Evolutionary conservation across 2,329 filamentous ascomycete species (phyloP).

Genomic region (Chrysoporthe puriensis): DNA sequence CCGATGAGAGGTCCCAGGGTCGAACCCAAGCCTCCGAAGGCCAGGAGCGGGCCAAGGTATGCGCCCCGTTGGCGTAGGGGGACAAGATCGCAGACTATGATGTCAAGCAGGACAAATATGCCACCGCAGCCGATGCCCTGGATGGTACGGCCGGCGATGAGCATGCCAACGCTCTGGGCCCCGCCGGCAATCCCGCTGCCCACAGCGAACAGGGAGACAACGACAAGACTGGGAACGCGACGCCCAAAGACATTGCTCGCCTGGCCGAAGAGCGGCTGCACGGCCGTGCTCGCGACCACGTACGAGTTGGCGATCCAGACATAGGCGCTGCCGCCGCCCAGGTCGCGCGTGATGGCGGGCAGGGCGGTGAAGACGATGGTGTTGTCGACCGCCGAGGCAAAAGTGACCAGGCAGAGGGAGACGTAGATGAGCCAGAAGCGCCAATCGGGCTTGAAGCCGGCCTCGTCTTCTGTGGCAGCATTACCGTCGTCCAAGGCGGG

Average conservation of each 20-base stretch:
- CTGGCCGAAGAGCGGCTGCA: conserved; percentile 42
- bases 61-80: conserved; percentile 41
- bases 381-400: conserved; percentile 30
- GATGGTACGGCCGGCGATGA: conserved; percentile 41
- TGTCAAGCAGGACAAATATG: conserved; percentile 41
- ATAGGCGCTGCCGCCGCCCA: conserved; percentile 28
- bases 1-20: conserved; percentile 39
- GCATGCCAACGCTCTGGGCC: conserved; percentile 34
- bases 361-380: conserved; percentile 32
- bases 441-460: too few species aligned
- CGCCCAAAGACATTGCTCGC: conserved; percentile 43
- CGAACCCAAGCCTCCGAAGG: conserved; percentile 32
- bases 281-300: conserved; percentile 36
- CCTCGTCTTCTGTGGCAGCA: too few species aligned
- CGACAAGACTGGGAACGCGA: conserved; percentile 38
- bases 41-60: conserved; percentile 33
- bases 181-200: conserved; percentile 40
- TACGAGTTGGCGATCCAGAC: conserved; percentile 34
- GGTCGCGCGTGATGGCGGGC: conserved; percentile 29
- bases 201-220: conserved; percentile 34
- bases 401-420: conserved; percentile 11
- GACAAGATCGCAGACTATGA: conserved; percentile 43
- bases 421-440: too few species aligned
- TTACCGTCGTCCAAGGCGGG: too few species aligned
- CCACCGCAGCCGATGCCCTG: conserved; percentile 43